Conservation (phyloP, 352 stramenopile species). For the Globisporangium nodosum region DNA sequence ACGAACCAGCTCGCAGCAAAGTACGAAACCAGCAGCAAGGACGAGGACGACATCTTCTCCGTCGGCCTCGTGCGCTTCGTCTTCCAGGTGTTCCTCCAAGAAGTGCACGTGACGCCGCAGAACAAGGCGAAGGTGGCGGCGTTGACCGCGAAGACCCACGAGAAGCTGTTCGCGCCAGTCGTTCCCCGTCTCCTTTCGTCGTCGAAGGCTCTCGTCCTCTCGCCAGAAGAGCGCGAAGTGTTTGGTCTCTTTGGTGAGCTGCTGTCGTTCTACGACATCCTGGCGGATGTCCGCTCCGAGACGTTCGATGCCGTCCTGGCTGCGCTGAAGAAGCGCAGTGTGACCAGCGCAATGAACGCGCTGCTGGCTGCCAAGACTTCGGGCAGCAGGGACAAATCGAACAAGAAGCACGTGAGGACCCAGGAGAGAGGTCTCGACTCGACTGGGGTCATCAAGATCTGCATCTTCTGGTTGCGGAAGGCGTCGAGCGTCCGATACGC, state of each 20-base stretch:
- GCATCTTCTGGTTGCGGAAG: constrained; percentile 53
- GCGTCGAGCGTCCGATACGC: constrained; percentile 15
- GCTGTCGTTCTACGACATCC: constrained; percentile 58
- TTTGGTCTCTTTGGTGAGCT: constrained; percentile 76
- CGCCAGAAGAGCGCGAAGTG: constrained; percentile 47
- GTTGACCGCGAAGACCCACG: constrained; percentile 44
- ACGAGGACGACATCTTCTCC: constrained; percentile 7
- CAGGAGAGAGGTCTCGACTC: constrained; percentile 15
- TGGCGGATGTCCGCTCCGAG: constrained; percentile 30
- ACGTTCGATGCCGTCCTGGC: constrained; percentile 43
- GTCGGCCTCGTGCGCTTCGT: constrained; percentile 62
- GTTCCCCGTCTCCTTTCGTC: constrained; percentile 16
- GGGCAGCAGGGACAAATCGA: constrained; percentile 9
- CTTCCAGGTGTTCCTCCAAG: constrained; percentile 70
- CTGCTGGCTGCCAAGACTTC: constrained; percentile 23
- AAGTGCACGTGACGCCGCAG: constrained; percentile 76
- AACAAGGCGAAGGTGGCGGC: constrained; percentile 55
- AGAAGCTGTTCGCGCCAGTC: constrained; percentile 41
- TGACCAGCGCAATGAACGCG: constrained; percentile 29
- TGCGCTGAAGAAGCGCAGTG: constrained; percentile 28
- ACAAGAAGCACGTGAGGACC: neutral
- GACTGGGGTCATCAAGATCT: constrained; percentile 72
- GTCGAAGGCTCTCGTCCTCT: constrained; percentile 16
- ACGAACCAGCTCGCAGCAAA: constrained; percentile 38
- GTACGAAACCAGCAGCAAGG: constrained; percentile 9